Conservation (phyloP, 2,329 filamentous ascomycete species). For the Aschersonia sp. region DNA sequence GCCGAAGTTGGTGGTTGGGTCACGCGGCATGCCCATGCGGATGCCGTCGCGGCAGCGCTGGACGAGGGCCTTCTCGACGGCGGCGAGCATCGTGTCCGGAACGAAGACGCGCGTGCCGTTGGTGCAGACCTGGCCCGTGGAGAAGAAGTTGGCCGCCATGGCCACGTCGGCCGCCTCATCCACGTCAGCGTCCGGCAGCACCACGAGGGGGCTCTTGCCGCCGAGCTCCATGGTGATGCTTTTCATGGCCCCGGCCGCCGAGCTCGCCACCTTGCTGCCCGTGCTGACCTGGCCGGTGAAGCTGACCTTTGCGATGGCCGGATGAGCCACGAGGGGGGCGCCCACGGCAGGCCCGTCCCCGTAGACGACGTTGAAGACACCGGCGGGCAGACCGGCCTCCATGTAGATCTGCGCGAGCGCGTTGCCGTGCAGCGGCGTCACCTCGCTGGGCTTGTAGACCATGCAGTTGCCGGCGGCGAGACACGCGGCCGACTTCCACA, state of each 20-base stretch:
- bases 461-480: conserved; percentile 79
- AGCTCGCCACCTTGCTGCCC: conserved; percentile 64
- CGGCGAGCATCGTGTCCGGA: conserved; percentile 45
- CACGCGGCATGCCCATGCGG: conserved; percentile 59
- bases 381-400: conserved; percentile 65
- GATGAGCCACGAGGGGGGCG: conserved; percentile 58
- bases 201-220: conserved; percentile 68
- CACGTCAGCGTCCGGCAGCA: conserved; percentile 67
- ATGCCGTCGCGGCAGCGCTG: conserved; percentile 44
- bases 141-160: conserved; percentile 92
- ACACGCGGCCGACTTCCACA: conserved; percentile 82
- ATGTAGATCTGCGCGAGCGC: conserved; percentile 62
- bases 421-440: conserved; percentile 70
- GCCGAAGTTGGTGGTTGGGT: conserved; percentile 65
- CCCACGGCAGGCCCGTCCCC: conserved; percentile 61
- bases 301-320: conserved; percentile 66
- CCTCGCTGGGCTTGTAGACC: conserved; percentile 84
- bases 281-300: conserved; percentile 83
- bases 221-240: conserved; percentile 88
- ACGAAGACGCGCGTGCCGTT: conserved; percentile 85
- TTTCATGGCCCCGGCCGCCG: conserved; percentile 69
- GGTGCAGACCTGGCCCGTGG: conserved; percentile 81
- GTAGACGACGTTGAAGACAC: conserved; percentile 80
- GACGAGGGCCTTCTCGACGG: conserved; percentile 55
- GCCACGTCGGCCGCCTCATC: conserved; percentile 75